These are phyloP conservation scores for Toxicodendron radicans DNA, from an alignment of 345 rosid species.

Conservation along the genomic window DNA sequence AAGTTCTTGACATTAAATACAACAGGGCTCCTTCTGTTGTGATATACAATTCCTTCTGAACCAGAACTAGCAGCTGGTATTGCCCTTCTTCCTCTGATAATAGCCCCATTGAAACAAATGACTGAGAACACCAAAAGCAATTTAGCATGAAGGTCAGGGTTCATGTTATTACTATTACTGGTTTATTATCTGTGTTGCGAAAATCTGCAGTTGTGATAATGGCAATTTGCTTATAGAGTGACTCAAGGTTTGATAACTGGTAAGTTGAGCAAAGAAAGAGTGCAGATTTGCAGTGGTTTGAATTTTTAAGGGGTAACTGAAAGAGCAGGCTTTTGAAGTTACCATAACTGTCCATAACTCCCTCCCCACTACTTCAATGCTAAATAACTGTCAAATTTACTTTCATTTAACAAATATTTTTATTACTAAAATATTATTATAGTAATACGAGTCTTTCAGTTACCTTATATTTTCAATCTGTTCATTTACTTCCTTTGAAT, in stretches of 20 bases:
- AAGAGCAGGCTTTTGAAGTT: background rate
- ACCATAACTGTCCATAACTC: background rate
- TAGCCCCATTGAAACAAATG: conserved; percentile 18
- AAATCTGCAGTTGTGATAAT: background rate
- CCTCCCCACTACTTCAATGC: background rate
- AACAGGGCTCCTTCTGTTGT: conserved; percentile 19
- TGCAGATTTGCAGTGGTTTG: background rate
- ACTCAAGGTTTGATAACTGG: background rate
- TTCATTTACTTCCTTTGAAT: too few relatives aligned
- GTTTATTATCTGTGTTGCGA: background rate
- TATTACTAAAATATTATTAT: too few relatives aligned
- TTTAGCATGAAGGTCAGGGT: background rate
- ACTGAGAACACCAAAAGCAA: conserved; percentile 12
- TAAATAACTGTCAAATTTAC: background rate
- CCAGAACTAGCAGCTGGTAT: conserved; percentile 5
- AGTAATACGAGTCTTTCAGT: too few relatives aligned
- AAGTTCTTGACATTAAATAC: conserved; percentile 26
- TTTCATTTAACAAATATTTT: too few relatives aligned
- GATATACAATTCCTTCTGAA: background rate
- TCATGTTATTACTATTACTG: background rate
- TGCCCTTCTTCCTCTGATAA: background rate
- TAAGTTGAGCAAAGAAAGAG: background rate
- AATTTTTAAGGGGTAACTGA: background rate
- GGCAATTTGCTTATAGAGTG: background rate
- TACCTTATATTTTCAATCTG: too few relatives aligned